Conservation (phyloP, 495 filamentous ascomycete species). For the Cercophora newfieldiana region DNA sequence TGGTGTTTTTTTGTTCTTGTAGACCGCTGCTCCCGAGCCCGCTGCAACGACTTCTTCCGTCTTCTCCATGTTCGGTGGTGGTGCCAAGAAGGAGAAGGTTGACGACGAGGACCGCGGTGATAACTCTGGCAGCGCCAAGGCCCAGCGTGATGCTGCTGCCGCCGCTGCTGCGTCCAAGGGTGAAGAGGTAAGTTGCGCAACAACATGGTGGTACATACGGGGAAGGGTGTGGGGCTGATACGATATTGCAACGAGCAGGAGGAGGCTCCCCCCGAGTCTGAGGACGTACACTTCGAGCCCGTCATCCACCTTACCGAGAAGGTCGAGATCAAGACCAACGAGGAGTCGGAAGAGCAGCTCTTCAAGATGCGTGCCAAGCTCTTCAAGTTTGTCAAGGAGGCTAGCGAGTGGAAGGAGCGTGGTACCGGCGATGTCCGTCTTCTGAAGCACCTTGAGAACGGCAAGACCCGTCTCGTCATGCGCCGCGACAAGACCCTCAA, state of each 20-base stretch:
- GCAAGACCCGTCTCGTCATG: conserved; percentile 98
- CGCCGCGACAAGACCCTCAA: conserved; percentile 98
- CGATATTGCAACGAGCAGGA: conserved; percentile 36
- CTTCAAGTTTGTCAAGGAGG: conserved; percentile 92
- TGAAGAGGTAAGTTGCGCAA: conserved; percentile 39
- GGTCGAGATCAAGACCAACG: conserved; percentile 95
- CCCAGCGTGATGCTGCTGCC: conserved; percentile 67
- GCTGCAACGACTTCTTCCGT: conserved; percentile 56
- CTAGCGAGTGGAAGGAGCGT: conserved; percentile 98
- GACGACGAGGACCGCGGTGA: conserved; percentile 73
- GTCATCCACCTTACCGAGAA: conserved; percentile 93
- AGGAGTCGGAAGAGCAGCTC: conserved; percentile 93
- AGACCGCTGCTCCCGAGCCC: conserved; percentile 25
- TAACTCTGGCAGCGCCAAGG: conserved; percentile 83
- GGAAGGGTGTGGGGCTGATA: neutral
- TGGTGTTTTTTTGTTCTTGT: neutral
- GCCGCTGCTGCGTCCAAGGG: conserved; percentile 46
- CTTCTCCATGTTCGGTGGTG: conserved; percentile 97
- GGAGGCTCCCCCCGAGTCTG: conserved; percentile 76
- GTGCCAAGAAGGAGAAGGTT: conserved; percentile 79
- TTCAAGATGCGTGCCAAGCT: conserved; percentile 99
- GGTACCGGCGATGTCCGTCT: conserved; percentile 95
- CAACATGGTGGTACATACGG: neutral
- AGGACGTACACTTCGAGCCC: conserved; percentile 95
- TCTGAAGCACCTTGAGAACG: conserved; percentile 97